Evolutionary conservation across 345 rosid genomes (phyloP).

Genomic region (Turnera subulata): DNA sequence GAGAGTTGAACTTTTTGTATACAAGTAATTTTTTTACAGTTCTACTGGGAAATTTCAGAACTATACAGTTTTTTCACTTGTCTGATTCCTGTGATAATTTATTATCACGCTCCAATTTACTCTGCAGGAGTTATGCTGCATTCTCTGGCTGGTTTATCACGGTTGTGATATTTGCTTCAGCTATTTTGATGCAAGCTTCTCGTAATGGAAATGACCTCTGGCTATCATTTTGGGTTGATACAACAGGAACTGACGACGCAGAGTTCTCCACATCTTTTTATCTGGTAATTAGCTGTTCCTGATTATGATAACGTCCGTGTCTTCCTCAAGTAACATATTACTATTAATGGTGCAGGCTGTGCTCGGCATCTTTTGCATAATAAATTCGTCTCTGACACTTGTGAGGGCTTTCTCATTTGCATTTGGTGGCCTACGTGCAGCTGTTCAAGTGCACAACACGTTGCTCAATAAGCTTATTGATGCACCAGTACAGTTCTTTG

Average conservation of each 20-base stretch:
- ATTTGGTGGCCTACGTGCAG: constrained; percentile 82
- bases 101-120: not conserved
- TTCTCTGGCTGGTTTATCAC: constrained; percentile 76
- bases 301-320: not conserved
- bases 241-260: constrained; percentile 44
- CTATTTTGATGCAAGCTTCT: constrained; percentile 89
- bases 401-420: constrained; percentile 96
- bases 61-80: too few relatives aligned
- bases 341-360: constrained; percentile 45
- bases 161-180: constrained; percentile 57
- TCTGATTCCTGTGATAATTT: too few relatives aligned
- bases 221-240: constrained; percentile 92
- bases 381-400: constrained; percentile 67
- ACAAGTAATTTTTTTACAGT: constrained; percentile 48
- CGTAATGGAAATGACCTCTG: constrained; percentile 91
- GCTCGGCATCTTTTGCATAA: constrained; percentile 69
- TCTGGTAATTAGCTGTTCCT: constrained; percentile 38
- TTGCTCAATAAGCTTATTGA: constrained; percentile 64
- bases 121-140: constrained; percentile 68
- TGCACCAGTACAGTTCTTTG: constrained; percentile 82
- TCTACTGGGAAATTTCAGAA: not conserved
- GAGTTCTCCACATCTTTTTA: constrained; percentile 66
- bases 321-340: not conserved
- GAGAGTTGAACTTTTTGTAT: constrained; percentile 64
- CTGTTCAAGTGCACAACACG: constrained; percentile 58